Base-by-base conservation (phyloP, 2,329 filamentous ascomycete genomes). In the Coniochaeta hoffmannii region DNA sequence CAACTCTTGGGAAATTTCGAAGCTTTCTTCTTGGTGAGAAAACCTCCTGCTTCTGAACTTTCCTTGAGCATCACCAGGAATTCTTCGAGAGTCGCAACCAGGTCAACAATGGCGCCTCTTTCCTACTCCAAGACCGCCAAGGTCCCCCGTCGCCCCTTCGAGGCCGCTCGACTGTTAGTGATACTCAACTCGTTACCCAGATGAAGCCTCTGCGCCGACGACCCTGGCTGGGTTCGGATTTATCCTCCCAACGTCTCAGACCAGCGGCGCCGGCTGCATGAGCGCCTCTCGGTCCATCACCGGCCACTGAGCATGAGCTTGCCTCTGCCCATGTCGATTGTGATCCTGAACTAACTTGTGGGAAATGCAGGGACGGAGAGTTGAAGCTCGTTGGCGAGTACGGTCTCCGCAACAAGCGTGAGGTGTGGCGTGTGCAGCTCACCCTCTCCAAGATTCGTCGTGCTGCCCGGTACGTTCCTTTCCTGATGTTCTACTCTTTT, bases 371-470 rank as follows among this genome's bases (percentile, higher is more conserved):
- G 83, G 94, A 99, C 84, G 90, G 92, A 74, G 94, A 99, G 84
- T 82, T 99, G 80, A 99, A 99, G 89, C 88, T 94, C 79, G 93
- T 99, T 73, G 94, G 94, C 81, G 94, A 99, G 84, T 99, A 95
- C 85, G 94, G 94, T 81, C 90, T 99, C 72, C 90, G 92, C 81
- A 99, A 99, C 86, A 99, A 99, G 91, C 93, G 94, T 85, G 94
- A 99, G 86, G 94, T 99, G 75, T 99, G 94, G 94, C 91, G 94
- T 80, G 94, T 99, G 80, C 88, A 90, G 86, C 88, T 99, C 79
- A 97, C 93, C 73, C 88, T 99, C 74, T 97, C 94, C 83, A 97
- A 97, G 88, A 99, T 99, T 73, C 94, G 94, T 92, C 94, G 94
- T 96, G 94, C 94, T 88, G 94, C 94, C 76, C 94, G 94, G 93